A percentile compares a stretch with the other conserved stretches of the same genome.
Conservation (phyloP, 768 basidiomycete species). For the Infundibulicybe gibba region DNA sequence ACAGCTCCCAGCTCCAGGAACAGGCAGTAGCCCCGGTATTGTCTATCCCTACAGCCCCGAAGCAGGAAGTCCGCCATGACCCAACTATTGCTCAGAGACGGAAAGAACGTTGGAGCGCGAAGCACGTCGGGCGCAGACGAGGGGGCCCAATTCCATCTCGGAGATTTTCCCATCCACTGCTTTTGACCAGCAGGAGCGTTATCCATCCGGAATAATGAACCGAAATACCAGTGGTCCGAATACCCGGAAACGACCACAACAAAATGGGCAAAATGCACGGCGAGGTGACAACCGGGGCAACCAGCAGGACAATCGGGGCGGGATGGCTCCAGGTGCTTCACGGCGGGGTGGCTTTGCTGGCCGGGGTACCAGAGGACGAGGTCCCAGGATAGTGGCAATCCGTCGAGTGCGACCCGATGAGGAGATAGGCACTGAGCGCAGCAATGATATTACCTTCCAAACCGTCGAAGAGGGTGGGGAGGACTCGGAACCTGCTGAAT, state of each 20-base stretch:
- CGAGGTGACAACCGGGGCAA: not conserved
- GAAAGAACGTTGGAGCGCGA: constrained; percentile 16
- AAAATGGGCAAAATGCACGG: not conserved
- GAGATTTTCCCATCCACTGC: not conserved
- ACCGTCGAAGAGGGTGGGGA: constrained; percentile 16
- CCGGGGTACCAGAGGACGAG: not conserved
- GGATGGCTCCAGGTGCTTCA: not conserved
- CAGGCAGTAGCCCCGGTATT: not conserved
- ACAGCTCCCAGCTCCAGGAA: not conserved
- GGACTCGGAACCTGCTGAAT: constrained; percentile 11
- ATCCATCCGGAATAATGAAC: not conserved
- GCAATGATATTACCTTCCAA: constrained; percentile 16
- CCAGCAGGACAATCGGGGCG: not conserved
- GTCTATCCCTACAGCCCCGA: not conserved
- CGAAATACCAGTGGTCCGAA: not conserved
- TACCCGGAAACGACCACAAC: not conserved
- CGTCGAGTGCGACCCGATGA: not conserved
- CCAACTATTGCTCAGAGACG: constrained; percentile 14
- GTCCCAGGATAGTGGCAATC: not conserved
- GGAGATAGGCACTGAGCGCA: not conserved
- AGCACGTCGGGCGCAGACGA: not conserved
- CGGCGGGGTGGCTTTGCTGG: not conserved
- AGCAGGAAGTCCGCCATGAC: constrained; percentile 1
- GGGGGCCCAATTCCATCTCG: not conserved
- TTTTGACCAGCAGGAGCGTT: no score